Percentiles rank a stretch among this genome's conserved stretches.
Conservation (phyloP, 495 filamentous ascomycete species). For the Aspergillus bertholletiae region DNA sequence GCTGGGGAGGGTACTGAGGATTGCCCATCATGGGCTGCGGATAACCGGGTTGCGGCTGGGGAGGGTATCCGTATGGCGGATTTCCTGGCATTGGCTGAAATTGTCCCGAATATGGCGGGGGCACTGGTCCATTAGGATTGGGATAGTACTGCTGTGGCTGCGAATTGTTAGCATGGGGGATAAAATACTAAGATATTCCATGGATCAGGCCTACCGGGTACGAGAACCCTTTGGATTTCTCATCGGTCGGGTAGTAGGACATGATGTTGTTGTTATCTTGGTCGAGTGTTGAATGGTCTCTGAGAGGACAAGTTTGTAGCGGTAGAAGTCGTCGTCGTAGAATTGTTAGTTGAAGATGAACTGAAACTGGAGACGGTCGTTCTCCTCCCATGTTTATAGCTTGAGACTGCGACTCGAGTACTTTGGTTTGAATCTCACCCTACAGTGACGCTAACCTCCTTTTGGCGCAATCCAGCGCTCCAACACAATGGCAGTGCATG, state of each 20-base stretch:
- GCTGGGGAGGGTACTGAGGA: slow-evolving; percentile 1
- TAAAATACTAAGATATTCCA: not conserved
- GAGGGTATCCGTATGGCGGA: not conserved
- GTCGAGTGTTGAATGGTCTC: no score
- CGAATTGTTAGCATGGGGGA: not conserved
- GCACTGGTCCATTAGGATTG: not conserved
- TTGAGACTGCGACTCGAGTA: no score
- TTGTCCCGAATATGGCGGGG: not conserved
- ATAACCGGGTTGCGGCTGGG: not conserved
- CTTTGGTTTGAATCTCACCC: no score
- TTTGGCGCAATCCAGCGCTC: not conserved
- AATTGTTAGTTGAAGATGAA: no score
- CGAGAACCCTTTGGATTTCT: not conserved
- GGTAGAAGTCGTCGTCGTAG: no score
- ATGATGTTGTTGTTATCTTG: no score
- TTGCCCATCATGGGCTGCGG: not conserved
- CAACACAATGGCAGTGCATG: not conserved
- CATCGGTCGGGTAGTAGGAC: not conserved
- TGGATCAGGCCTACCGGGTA: not conserved
- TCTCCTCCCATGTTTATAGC: no score
- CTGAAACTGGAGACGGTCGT: no score
- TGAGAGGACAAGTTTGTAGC: no score
- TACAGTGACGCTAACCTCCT: not conserved
- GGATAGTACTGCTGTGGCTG: not conserved
- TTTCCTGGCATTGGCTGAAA: not conserved